Evolutionary conservation across 2,329 filamentous ascomycete genomes (phyloP).

Genomic region (Leptodontidium sp.): DNA sequence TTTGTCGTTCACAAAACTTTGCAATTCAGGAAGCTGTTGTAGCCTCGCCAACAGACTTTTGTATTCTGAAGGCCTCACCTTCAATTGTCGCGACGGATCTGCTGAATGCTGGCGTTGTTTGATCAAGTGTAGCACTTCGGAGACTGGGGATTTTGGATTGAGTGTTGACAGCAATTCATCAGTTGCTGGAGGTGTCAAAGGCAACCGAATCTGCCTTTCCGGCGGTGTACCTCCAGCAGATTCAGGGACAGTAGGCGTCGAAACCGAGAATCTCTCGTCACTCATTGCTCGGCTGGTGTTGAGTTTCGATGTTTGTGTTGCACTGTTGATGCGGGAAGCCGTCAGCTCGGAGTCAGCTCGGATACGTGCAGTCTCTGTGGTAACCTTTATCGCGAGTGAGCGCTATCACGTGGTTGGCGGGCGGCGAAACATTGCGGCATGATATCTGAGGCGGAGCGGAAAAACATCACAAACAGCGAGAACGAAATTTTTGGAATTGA

Average conservation of each 20-base stretch:
- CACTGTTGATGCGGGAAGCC: no score
- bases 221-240: conserved; percentile 35
- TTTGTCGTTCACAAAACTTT: conserved; percentile 30
- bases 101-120: conserved; percentile 29
- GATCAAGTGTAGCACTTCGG: conserved; percentile 31
- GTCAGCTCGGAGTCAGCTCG: no score
- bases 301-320: no score
- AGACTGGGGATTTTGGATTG: conserved; percentile 34
- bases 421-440: no score
- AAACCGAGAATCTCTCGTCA: conserved; percentile 38
- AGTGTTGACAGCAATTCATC: conserved; percentile 32
- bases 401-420: no score
- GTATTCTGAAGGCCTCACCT: conserved; percentile 29
- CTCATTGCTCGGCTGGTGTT: conserved; percentile 36
- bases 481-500: no score
- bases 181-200: conserved; percentile 38
- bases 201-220: conserved; percentile 37
- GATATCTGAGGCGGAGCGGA: no score
- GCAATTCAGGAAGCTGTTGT: conserved; percentile 30
- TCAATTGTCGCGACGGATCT: conserved; percentile 30
- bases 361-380: no score
- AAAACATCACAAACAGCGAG: no score
- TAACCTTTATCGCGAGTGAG: no score
- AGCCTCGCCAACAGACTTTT: conserved; percentile 32
- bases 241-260: conserved; percentile 34